Evolutionary conservation across 2,329 filamentous ascomycete species (phyloP).

Genomic region (Trichophyton mentagrophytes): DNA sequence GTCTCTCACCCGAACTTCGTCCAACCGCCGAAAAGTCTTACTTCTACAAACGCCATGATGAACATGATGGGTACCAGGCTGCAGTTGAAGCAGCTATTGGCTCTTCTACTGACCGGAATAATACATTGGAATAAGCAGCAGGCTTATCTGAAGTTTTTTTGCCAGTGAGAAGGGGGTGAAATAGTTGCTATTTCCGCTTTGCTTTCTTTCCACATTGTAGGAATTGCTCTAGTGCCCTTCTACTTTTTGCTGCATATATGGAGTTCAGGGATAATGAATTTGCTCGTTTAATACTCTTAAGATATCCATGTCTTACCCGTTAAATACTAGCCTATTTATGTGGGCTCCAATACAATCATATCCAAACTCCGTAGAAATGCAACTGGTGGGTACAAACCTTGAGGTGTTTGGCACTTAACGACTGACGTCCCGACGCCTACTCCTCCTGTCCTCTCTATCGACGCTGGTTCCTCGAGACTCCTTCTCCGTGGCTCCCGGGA

Average conservation of each 20-base stretch:
- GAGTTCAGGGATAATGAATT: not conserved
- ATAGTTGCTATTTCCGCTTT: not conserved
- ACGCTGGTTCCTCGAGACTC: conserved; percentile 8
- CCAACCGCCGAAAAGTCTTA: conserved; percentile 47
- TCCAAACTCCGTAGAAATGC: not conserved
- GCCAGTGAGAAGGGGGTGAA: not conserved
- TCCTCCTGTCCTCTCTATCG: conserved; percentile 13
- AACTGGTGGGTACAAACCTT: not conserved
- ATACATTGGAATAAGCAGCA: not conserved
- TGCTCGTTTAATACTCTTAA: not conserved
- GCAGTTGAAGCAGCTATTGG: conserved; percentile 12
- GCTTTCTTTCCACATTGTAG: not conserved
- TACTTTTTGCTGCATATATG: not conserved
- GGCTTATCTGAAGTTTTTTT: not conserved
- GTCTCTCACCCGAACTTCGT: conserved; percentile 58
- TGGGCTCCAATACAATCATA: too few relatives aligned
- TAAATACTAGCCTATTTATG: too few relatives aligned
- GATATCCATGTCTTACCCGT: not conserved
- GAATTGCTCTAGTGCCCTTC: not conserved
- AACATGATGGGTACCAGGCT: conserved; percentile 68
- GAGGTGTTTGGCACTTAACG: conserved; percentile 12
- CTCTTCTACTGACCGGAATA: not conserved
- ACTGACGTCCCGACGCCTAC: conserved; percentile 18
- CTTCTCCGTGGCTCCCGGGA: conserved; percentile 24
- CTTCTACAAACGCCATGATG: conserved; percentile 78